Conservation (phyloP, 495 filamentous ascomycete species). For the Penicillium antarcticum region DNA sequence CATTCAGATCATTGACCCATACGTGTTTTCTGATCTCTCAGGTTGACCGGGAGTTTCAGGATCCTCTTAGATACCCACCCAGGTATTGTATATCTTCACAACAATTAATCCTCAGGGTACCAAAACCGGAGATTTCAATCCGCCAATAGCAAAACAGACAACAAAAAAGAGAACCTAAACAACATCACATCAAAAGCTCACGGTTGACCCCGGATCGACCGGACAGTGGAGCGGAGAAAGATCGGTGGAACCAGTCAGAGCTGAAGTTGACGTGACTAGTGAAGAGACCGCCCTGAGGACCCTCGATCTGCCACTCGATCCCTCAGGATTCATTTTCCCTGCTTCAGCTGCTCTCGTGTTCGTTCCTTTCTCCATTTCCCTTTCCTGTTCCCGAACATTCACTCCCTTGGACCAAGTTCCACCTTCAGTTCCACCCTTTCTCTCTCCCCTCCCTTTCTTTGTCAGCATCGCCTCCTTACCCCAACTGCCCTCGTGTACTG, state of each 20-base stretch:
- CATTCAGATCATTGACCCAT: neutral
- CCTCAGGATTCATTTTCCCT: neutral
- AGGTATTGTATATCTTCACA: neutral
- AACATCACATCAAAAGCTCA: neutral
- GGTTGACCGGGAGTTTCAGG: no score
- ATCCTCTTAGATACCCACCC: neutral
- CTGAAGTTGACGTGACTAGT: no score
- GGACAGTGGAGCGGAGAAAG: constrained; percentile 21
- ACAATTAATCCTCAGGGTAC: neutral
- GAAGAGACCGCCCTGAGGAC: no score
- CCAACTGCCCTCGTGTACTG: constrained; percentile 4
- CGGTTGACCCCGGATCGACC: constrained; percentile 28
- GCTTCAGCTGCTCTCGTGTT: neutral
- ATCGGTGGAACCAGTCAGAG: constrained; percentile 17
- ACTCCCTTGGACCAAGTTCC: neutral
- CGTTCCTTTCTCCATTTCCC: constrained; percentile 7
- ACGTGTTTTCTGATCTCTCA: neutral
- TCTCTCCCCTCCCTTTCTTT: neutral
- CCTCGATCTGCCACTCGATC: constrained; percentile 5
- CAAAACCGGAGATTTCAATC: constrained; percentile 14
- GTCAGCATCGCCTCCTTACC: constrained; percentile 1
- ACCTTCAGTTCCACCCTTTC: neutral
- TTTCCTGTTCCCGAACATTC: neutral
- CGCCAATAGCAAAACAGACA: constrained; percentile 13
- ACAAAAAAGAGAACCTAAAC: neutral